Conservation (phyloP, 495 filamentous ascomycete genomes). For the Aspergillus haitiensis region DNA sequence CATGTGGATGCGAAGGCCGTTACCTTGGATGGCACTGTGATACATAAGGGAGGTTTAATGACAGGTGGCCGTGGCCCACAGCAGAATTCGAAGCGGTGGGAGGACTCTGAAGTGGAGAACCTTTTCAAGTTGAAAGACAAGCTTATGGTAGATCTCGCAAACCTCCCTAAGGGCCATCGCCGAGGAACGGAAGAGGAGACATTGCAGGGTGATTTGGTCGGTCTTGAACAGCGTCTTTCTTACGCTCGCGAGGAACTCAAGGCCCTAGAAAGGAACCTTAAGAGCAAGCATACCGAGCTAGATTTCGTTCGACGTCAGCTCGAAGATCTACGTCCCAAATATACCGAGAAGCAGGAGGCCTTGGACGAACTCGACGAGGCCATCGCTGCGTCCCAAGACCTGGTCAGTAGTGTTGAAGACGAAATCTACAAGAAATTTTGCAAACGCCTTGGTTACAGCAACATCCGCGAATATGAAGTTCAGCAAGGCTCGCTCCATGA, state of each 20-base stretch:
- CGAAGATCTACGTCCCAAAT: constrained; percentile 73
- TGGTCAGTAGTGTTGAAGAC: constrained; percentile 84
- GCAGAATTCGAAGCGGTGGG: constrained; percentile 77
- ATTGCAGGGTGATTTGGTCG: constrained; percentile 74
- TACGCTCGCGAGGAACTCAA: constrained; percentile 74
- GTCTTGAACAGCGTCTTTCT: constrained; percentile 74
- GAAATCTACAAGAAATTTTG: constrained; percentile 87
- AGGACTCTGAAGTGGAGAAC: constrained; percentile 83
- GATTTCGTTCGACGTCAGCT: constrained; percentile 69
- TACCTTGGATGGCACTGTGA: constrained; percentile 86
- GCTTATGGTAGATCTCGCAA: constrained; percentile 67
- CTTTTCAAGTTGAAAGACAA: constrained; percentile 71
- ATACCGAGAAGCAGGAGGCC: constrained; percentile 64
- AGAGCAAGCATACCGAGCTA: constrained; percentile 82
- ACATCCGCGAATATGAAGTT: constrained; percentile 89
- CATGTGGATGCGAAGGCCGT: constrained; percentile 91
- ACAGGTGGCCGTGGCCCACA: constrained; percentile 84
- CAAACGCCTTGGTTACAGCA: constrained; percentile 77
- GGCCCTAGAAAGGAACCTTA: constrained; percentile 80
- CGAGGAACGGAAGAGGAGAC: constrained; percentile 74
- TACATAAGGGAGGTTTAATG: constrained; percentile 97
- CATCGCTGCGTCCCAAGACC: constrained; percentile 67
- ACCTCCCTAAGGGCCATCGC: constrained; percentile 72
- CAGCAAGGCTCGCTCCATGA: constrained; percentile 90
- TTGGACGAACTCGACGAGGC: constrained; percentile 65